Conservation (phyloP, 2,329 filamentous ascomycete species). For the Atkinsonella hypoxylon region DNA sequence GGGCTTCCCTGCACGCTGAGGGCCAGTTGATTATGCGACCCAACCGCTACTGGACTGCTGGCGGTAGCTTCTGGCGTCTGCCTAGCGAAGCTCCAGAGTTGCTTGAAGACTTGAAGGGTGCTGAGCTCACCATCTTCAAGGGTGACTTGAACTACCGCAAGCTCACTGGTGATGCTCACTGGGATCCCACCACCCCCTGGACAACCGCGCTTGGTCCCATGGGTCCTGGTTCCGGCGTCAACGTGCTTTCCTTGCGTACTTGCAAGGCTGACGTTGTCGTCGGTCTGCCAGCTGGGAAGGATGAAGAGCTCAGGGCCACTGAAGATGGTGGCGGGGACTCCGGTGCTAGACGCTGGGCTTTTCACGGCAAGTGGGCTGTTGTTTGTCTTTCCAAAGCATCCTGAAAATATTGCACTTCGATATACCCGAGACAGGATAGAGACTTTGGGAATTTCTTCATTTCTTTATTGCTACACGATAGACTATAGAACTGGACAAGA, state of each 20-base stretch:
- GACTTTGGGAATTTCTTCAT: neutral
- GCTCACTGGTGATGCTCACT: constrained; percentile 67
- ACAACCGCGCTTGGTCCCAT: constrained; percentile 73
- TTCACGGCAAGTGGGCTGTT: constrained; percentile 96
- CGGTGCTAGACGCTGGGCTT: constrained; percentile 75
- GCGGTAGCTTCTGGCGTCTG: constrained; percentile 79
- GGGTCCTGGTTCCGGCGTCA: constrained; percentile 68
- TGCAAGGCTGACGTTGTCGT: constrained; percentile 97
- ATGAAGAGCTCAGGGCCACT: constrained; percentile 61
- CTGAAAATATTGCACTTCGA: constrained; percentile 8
- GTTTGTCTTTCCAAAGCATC: constrained; percentile 39
- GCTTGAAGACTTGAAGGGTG: constrained; percentile 64
- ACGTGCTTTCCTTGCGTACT: constrained; percentile 76
- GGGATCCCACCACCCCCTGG: constrained; percentile 84
- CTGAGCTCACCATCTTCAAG: constrained; percentile 90
- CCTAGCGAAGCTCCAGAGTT: constrained; percentile 56
- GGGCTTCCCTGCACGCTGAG: constrained; percentile 68
- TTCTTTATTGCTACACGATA: neutral
- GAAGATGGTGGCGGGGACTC: constrained; percentile 61
- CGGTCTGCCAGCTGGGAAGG: constrained; percentile 67
- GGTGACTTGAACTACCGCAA: constrained; percentile 96
- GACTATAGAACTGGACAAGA: constrained; percentile 5
- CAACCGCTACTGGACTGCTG: constrained; percentile 84
- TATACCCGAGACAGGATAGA: neutral
- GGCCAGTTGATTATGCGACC: constrained; percentile 74